Conservation (phyloP, 2,329 filamentous ascomycete species). For the Cladosporium sp. region DNA sequence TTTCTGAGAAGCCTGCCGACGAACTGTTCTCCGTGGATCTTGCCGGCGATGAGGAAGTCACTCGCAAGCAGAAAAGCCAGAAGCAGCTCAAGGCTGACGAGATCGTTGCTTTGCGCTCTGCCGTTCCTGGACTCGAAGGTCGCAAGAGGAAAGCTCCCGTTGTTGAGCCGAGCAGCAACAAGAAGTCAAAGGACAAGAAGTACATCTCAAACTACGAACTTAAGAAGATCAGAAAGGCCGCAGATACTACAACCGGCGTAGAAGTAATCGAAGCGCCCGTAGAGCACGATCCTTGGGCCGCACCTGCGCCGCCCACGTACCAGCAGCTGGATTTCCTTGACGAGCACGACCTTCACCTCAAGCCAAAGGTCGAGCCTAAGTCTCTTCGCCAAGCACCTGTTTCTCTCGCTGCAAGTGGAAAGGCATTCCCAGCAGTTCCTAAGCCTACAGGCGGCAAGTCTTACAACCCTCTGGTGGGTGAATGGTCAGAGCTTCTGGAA, state of each 20-base stretch:
- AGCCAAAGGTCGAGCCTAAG: conserved; percentile 65
- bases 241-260: conserved; percentile 62
- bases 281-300: conserved; percentile 74
- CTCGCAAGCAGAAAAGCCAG: conserved; percentile 62
- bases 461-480: conserved; percentile 85
- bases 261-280: conserved; percentile 53
- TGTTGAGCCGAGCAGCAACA: conserved; percentile 60
- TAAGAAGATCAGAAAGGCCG: conserved; percentile 69
- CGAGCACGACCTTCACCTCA: conserved; percentile 32
- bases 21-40: conserved; percentile 84
- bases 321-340: conserved; percentile 63
- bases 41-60: conserved; percentile 63
- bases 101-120: conserved; percentile 80
- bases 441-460: conserved; percentile 79
- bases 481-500: conserved; percentile 74
- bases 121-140: conserved; percentile 70
- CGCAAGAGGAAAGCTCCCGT: conserved; percentile 73
- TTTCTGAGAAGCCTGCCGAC: conserved; percentile 75
- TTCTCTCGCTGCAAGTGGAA: conserved; percentile 78
- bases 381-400: conserved; percentile 74
- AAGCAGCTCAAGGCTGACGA: conserved; percentile 87
- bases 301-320: conserved; percentile 47
- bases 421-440: conserved; percentile 70
- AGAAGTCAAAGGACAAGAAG: conserved; percentile 73
- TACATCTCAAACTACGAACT: conserved; percentile 78